phyloP scores from a whole-genome alignment of 352 stramenopile genomes.

The Phytopythium sindhum region DNA sequence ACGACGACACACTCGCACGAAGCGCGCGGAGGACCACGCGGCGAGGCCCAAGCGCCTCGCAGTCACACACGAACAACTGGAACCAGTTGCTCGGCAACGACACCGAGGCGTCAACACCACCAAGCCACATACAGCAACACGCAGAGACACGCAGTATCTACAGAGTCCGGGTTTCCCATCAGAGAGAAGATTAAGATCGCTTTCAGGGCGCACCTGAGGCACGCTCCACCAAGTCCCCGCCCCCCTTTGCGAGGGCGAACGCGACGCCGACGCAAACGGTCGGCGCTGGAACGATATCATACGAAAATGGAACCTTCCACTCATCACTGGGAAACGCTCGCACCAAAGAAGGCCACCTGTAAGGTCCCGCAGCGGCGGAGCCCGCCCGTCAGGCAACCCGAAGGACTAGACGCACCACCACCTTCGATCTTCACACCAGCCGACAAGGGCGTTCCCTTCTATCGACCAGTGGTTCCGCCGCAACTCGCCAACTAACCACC shows the following conservation, averaged over 20 bases:
- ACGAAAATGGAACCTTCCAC: slow-evolving; percentile 6
- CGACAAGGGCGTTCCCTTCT: too few species aligned
- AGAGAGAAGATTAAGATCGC: slow-evolving; percentile 66
- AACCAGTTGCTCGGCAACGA: too few species aligned
- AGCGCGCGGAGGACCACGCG: slow-evolving; percentile 4
- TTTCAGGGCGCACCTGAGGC: slow-evolving; percentile 73
- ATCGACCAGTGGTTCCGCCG: background rate
- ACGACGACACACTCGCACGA: slow-evolving; percentile 64
- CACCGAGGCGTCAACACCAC: background rate
- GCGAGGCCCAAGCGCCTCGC: slow-evolving; percentile 40
- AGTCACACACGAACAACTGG: too few species aligned
- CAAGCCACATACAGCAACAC: slow-evolving; percentile 7
- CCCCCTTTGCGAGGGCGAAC: background rate
- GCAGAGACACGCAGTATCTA: slow-evolving; percentile 4
- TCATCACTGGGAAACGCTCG: slow-evolving; percentile 43
- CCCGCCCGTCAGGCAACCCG: background rate
- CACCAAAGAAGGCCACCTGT: background rate
- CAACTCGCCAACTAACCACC: background rate
- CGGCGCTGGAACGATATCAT: slow-evolving; percentile 45
- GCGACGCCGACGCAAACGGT: slow-evolving; percentile 2
- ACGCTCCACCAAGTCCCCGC: slow-evolving; percentile 39
- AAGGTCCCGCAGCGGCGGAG: background rate
- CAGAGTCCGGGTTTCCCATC: slow-evolving; percentile 25
- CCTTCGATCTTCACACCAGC: too few species aligned
- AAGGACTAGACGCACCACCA: too few species aligned